Conservation (phyloP, 352 stramenopile genomes). For the Pythium sukuiense region DNA sequence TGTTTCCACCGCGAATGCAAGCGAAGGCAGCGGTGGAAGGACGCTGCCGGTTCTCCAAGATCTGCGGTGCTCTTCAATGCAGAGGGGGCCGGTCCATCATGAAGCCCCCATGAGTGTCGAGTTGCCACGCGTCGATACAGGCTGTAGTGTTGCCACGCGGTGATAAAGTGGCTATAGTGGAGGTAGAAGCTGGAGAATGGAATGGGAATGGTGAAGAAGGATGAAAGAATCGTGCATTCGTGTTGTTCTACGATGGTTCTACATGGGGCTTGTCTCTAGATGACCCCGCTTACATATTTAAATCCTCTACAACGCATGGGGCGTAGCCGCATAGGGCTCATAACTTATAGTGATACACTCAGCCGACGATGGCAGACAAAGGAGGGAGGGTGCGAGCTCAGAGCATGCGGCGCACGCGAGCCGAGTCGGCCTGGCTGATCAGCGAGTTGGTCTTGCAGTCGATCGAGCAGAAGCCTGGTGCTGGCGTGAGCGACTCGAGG, state of each 20-base stretch:
- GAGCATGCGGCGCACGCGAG: slow-evolving; percentile 52
- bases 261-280: not conserved
- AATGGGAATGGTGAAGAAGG: not conserved
- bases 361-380: no score
- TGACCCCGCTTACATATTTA: slow-evolving; percentile 2
- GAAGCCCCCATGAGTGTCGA: no score
- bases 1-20: not conserved
- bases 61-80: not conserved
- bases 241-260: slow-evolving; percentile 4
- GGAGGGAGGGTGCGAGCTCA: slow-evolving; percentile 15
- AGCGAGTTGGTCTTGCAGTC: slow-evolving; percentile 87
- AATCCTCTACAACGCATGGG: slow-evolving; percentile 5
- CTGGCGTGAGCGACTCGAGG: slow-evolving; percentile 58
- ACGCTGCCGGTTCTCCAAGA: no score
- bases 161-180: no score
- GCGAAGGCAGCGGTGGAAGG: not conserved
- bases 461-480: slow-evolving; percentile 81
- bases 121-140: not conserved
- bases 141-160: no score
- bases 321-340: slow-evolving; percentile 8
- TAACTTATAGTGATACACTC: slow-evolving; percentile 23
- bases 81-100: no score
- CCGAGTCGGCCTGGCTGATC: slow-evolving; percentile 72
- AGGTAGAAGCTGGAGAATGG: not conserved
- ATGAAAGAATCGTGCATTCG: not conserved